Evolutionary conservation across 2,329 filamentous ascomycete genomes (phyloP), one percentile per base, ranked within the genome.

Genomic region (Aspergillus pseudoglaucus): DNA sequence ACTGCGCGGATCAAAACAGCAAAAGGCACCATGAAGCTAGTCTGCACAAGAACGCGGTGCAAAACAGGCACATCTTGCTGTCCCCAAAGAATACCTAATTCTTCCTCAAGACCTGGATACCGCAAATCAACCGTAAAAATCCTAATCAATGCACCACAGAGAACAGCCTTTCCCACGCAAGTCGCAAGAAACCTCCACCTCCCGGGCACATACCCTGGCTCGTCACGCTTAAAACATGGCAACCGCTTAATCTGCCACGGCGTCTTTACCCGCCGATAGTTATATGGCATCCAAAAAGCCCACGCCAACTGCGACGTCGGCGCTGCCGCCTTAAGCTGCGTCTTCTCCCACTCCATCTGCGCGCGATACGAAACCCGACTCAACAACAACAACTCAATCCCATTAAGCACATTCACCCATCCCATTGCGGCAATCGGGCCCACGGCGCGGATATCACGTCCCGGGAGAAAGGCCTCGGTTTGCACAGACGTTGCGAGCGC

Each of bases 331-430:
- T 18, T 27, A 6, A 6, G 23, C 25, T 30, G 22, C 14, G 23
- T 27, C n/a, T 15, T 42, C 10, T 54, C 47, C 54, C 53, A 57
- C 2, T 46, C 45, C 1, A 45, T 14, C 35, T 57, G 55, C 4
- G 44, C 48, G 3, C 46, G 47, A 20, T 53, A 53, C 3, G 49
- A 52, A 7, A 53, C 52, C 2, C 54, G 57, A 15, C 47, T 57
- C 7, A 54, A 33, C 2, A 58, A 38, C 0, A 59, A 33, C 38
- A 59, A 20, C 17, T 59, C 57, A 14, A 58, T 42, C 9, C 49
- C 54, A 35, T 58, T 59, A 12, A 59, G 37, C 8, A 58, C 57
- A 7, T 54, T 57, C 23, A 58, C 51, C 57, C 55, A 58, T 33
- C 55, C 56, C 46, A 53, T 58, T 1, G 55, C 54, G 1, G 47